Conservation (phyloP, 2,329 filamentous ascomycete species). For the Monosporascus sp. region DNA sequence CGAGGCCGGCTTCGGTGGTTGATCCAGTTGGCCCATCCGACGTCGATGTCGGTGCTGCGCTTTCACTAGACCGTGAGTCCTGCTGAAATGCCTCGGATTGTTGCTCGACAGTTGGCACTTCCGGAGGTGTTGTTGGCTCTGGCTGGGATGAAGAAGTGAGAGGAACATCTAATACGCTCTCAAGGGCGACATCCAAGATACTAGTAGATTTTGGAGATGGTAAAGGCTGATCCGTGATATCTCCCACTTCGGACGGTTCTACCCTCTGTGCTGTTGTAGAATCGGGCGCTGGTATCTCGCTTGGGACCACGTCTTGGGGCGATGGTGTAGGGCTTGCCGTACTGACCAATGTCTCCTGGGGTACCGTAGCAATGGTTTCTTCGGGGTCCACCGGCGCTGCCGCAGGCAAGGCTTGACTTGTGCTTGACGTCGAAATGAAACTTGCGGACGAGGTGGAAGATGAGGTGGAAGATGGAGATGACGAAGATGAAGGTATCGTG, state of each 20-base stretch:
- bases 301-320: conserved; percentile 13
- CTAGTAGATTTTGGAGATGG: neutral
- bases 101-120: conserved; percentile 7
- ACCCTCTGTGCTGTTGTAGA: conserved; percentile 8
- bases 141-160: neutral
- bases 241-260: conserved; percentile 10
- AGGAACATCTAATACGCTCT: neutral
- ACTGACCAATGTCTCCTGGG: conserved; percentile 26
- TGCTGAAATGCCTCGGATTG: conserved; percentile 5
- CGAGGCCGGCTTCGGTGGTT: neutral
- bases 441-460: neutral
- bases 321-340: conserved; percentile 31
- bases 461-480: conserved; percentile 4
- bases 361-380: conserved; percentile 6
- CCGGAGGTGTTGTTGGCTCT: neutral
- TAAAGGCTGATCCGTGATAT: neutral
- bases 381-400: conserved; percentile 5
- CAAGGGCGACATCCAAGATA: neutral
- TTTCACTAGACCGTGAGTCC: conserved; percentile 6
- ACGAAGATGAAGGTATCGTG: conserved; percentile 10
- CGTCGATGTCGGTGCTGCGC: conserved; percentile 9
- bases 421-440: neutral
- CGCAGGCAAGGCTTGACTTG: conserved; percentile 4
- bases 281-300: conserved; percentile 10
- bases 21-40: conserved; percentile 2